Percentiles rank a stretch among this genome's conserved stretches.
Evolutionary conservation across 2,329 filamentous ascomycete species (phyloP).

Genomic region (Trichoderma sp.): DNA sequence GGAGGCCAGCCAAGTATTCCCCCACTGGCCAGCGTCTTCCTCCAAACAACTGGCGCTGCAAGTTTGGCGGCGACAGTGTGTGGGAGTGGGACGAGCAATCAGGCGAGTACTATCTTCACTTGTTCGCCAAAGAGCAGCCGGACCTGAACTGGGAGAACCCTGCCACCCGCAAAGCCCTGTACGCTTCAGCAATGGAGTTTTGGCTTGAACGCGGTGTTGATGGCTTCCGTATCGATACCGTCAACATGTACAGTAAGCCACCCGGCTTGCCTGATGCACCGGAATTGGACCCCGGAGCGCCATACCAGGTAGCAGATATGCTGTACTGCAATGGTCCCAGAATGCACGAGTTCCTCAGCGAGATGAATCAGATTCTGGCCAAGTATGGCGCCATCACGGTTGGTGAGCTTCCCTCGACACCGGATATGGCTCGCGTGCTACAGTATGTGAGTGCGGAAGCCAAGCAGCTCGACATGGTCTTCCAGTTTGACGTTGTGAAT

Average conservation of each 20-base stretch:
- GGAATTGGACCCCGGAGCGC: conserved; percentile 45
- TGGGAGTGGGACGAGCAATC: conserved; percentile 74
- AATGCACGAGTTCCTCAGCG: conserved; percentile 65
- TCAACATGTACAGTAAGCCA: conserved; percentile 70
- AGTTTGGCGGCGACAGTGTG: conserved; percentile 57
- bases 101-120: conserved; percentile 71
- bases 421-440: conserved; percentile 55
- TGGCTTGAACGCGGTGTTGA: conserved; percentile 74
- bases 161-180: conserved; percentile 65
- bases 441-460: conserved; percentile 58
- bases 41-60: conserved; percentile 72
- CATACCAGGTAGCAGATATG: conserved; percentile 52
- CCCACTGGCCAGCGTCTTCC: conserved; percentile 61
- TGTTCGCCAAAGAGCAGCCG: conserved; percentile 74
- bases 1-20: conserved; percentile 52
- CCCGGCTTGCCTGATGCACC: conserved; percentile 58
- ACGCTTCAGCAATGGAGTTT: conserved; percentile 70
- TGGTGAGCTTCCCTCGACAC: conserved; percentile 65
- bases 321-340: conserved; percentile 66
- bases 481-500: conserved; percentile 65
- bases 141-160: conserved; percentile 84
- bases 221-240: conserved; percentile 72
- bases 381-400: conserved; percentile 68
- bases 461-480: conserved; percentile 67
- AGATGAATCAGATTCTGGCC: conserved; percentile 61